A percentile compares a stretch with the other conserved stretches of the same genome.
phyloP scores from a whole-genome alignment of 73 alveolate genomes.

The Paramecium sonneborni region DNA sequence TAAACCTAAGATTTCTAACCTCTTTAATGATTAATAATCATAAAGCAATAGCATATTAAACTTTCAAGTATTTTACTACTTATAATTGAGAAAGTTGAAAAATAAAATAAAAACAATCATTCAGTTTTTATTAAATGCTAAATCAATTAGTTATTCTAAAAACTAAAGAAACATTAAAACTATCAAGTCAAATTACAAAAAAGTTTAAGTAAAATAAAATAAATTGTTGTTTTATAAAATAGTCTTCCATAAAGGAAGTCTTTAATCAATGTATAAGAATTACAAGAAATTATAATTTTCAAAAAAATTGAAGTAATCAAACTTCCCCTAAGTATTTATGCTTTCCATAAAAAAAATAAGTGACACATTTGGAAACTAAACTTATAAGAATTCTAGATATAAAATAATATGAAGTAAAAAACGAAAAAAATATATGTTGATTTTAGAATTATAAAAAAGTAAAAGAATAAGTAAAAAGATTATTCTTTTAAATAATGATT shows the following conservation, averaged over 20 bases:
- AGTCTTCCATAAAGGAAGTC: background rate
- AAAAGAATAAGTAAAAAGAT: background rate
- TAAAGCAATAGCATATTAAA: background rate
- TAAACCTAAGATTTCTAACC: background rate
- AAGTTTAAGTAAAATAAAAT: background rate
- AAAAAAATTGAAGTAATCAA: background rate
- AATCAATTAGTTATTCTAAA: background rate
- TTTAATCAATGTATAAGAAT: background rate
- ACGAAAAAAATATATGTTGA: background rate
- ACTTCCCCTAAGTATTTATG: background rate
- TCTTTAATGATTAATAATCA: background rate
- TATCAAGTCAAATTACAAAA: background rate
- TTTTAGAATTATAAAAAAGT: background rate
- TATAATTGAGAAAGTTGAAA: slow-evolving; percentile 5
- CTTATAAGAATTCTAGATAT: background rate
- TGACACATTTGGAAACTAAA: background rate
- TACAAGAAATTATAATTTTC: background rate
- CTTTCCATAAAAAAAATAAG: background rate
- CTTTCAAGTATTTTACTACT: background rate
- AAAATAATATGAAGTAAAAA: background rate
- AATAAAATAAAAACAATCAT: background rate
- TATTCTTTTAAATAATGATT: slow-evolving; percentile 8
- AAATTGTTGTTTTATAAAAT: background rate
- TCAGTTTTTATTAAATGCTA: background rate
- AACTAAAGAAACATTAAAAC: background rate